phyloP scores from a whole-genome alignment of 441 rosid species.

The Flueggea neowawraea region DNA sequence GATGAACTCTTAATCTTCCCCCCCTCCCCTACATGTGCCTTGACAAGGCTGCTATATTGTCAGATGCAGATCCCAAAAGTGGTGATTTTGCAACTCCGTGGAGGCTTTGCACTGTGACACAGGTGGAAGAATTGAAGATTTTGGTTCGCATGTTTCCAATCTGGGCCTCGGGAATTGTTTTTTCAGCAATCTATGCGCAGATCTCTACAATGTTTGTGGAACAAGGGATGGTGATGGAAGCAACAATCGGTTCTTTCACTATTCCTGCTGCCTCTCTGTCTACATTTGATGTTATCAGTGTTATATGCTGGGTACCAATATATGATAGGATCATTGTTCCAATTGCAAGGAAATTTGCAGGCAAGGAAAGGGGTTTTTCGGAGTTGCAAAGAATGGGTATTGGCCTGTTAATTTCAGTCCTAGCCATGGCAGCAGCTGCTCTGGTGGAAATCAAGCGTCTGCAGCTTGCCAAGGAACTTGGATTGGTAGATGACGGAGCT shows the following conservation, averaged over 20 bases:
- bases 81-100: constrained; percentile 54
- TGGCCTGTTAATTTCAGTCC: constrained; percentile 67
- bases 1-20: neutral
- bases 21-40: constrained; percentile 74
- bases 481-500: constrained; percentile 46
- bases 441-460: constrained; percentile 64
- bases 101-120: constrained; percentile 86
- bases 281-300: constrained; percentile 61
- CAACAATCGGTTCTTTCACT: constrained; percentile 68
- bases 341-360: constrained; percentile 68
- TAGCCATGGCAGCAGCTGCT: constrained; percentile 79
- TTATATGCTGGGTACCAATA: constrained; percentile 83
- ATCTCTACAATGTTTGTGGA: constrained; percentile 87
- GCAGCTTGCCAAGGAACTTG: constrained; percentile 66
- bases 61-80: constrained; percentile 53
- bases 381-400: constrained; percentile 85
- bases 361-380: constrained; percentile 78
- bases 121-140: constrained; percentile 89
- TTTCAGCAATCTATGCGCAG: constrained; percentile 76
- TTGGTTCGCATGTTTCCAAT: constrained; percentile 82
- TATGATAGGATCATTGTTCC: constrained; percentile 76
- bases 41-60: constrained; percentile 81
- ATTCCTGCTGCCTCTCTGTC: constrained; percentile 85
- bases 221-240: constrained; percentile 85
- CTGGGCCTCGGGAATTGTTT: constrained; percentile 83